These are phyloP conservation scores for Halenospora varia DNA, from an alignment of 495 filamentous ascomycete species.

Conservation along the genomic window DNA sequence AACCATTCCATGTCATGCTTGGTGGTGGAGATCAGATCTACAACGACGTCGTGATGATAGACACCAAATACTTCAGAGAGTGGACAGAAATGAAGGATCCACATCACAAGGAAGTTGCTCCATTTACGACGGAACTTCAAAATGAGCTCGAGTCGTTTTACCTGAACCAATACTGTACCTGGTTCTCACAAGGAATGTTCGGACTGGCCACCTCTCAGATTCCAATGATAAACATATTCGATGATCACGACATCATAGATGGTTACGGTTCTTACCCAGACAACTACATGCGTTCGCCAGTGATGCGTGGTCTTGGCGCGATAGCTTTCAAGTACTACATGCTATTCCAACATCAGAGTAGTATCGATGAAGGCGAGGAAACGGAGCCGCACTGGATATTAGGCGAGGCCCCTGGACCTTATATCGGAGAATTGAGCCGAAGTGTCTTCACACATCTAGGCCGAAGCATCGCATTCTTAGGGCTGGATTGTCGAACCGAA, in stretches of 20 bases:
- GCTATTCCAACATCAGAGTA: conserved; percentile 94
- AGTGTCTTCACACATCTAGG: conserved; percentile 85
- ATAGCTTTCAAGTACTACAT: conserved; percentile 98
- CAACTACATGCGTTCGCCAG: conserved; percentile 85
- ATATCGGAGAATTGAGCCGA: conserved; percentile 81
- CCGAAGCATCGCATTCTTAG: conserved; percentile 72
- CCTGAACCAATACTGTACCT: conserved; percentile 76
- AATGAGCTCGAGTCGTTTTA: conserved; percentile 85
- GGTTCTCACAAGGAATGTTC: conserved; percentile 96
- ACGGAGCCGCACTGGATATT: conserved; percentile 91
- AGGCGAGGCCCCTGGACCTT: conserved; percentile 76
- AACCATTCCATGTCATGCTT: conserved; percentile 97
- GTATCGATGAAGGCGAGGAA: conserved; percentile 69
- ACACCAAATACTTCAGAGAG: conserved; percentile 69
- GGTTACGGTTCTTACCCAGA: conserved; percentile 92
- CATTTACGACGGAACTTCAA: conserved; percentile 73
- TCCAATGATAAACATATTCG: conserved; percentile 97
- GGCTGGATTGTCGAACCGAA: conserved; percentile 88
- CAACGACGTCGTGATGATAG: conserved; percentile 74
- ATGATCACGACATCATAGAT: conserved; percentile 98
- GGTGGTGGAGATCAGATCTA: conserved; percentile 97
- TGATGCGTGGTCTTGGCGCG: conserved; percentile 84
- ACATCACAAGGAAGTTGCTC: conserved; percentile 67
- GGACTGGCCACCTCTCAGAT: conserved; percentile 90
- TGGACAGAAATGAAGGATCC: conserved; percentile 83